Percentiles rank a stretch among this genome's conserved stretches.
These are phyloP conservation scores for Lablab purpureus DNA, from an alignment of 306 rosid species.

Conservation along the genomic window DNA sequence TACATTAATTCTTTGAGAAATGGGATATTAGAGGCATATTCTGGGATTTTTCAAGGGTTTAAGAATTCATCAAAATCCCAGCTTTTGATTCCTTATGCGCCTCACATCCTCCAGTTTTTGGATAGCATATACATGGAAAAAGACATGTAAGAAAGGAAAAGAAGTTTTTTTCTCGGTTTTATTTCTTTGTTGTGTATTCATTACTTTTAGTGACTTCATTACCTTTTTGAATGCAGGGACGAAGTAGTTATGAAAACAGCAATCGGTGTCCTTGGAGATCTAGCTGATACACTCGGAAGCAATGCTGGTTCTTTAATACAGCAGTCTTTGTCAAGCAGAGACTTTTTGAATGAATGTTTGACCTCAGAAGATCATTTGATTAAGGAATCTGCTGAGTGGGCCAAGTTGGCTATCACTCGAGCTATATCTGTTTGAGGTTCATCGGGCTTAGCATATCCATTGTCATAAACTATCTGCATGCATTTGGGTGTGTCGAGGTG, in stretches of 20 bases:
- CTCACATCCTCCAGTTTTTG: constrained; percentile 87
- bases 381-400: constrained; percentile 97
- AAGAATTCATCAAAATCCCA: constrained; percentile 84
- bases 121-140: constrained; percentile 86
- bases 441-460: constrained; percentile 51
- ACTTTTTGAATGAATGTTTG: constrained; percentile 84
- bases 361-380: constrained; percentile 88
- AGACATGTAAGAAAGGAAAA: constrained; percentile 75
- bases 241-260: constrained; percentile 95
- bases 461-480: constrained; percentile 73
- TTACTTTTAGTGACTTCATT: constrained; percentile 26
- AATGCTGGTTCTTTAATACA: constrained; percentile 90
- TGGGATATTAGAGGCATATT: constrained; percentile 94
- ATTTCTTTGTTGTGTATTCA: constrained; percentile 14
- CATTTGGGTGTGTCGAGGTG: constrained; percentile 71
- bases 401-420: constrained; percentile 87
- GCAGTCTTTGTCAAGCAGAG: constrained; percentile 88
- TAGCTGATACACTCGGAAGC: constrained; percentile 94
- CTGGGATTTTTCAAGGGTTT: constrained; percentile 94
- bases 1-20: constrained; percentile 87
- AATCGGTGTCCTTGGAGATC: constrained; percentile 93
- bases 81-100: constrained; percentile 84
- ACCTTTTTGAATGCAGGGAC: constrained; percentile 63
- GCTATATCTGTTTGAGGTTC: constrained; percentile 85
- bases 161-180: neutral